Evolutionary conservation across 2,329 filamentous ascomycete species (phyloP).

Genomic region (Aspergillus fumigatiaffinis): DNA sequence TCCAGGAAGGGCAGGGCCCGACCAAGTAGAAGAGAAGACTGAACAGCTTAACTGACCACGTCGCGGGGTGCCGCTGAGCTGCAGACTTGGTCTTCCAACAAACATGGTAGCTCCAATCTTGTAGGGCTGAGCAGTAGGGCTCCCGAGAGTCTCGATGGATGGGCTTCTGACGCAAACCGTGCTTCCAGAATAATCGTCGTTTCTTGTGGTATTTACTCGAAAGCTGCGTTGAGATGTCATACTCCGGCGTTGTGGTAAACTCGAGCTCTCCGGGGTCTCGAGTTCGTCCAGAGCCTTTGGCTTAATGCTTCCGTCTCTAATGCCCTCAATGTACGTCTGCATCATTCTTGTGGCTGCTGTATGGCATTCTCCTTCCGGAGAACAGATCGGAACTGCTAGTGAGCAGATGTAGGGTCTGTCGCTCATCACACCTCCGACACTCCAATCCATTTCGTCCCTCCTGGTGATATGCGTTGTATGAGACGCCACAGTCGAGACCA

Average conservation of each 20-base stretch:
- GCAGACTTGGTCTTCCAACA: slow-evolving; percentile 16
- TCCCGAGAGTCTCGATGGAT: not conserved
- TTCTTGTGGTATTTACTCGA: not conserved
- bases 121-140: not conserved
- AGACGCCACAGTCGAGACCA: slow-evolving; percentile 8
- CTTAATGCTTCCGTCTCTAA: not conserved
- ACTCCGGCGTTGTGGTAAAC: not conserved
- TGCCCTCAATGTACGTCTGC: slow-evolving; percentile 3
- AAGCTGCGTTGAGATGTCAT: not conserved
- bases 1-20: slow-evolving; percentile 4
- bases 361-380: not conserved
- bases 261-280: not conserved
- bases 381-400: slow-evolving; percentile 8
- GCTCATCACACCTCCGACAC: slow-evolving; percentile 3
- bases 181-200: not conserved
- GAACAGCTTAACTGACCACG: slow-evolving; percentile 13
- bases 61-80: not conserved
- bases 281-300: not conserved
- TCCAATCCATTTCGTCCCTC: slow-evolving; percentile 2
- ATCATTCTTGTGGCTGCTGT: not conserved
- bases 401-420: slow-evolving; percentile 9
- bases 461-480: slow-evolving; percentile 3
- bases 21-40: slow-evolving; percentile 18
- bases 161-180: not conserved
- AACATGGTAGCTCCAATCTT: slow-evolving; percentile 12